These are phyloP conservation scores for Ammopiptanthus mongolicus DNA, from an alignment of 306 rosid species.

Conservation along the genomic window DNA sequence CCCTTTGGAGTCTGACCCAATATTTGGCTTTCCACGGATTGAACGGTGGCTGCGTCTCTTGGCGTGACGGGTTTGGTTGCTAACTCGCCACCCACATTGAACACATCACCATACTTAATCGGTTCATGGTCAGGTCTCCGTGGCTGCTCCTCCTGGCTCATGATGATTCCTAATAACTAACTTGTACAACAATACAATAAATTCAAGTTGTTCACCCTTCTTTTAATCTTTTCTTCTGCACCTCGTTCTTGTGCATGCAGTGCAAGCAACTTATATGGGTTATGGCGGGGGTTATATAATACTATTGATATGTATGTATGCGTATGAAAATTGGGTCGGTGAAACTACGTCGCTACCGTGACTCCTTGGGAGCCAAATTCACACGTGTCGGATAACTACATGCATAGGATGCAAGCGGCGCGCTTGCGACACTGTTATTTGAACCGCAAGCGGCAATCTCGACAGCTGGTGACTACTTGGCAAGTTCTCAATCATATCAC, in stretches of 20 bases:
- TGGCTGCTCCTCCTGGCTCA: conserved; percentile 37
- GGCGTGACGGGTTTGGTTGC: conserved; percentile 37
- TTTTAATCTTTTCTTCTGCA: no score
- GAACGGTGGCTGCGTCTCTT: conserved; percentile 43
- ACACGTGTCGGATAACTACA: background rate
- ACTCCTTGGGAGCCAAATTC: background rate
- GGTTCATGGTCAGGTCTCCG: background rate
- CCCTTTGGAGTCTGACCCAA: conserved; percentile 33
- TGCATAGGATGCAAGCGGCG: background rate
- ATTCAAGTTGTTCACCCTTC: background rate
- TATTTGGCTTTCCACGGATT: conserved; percentile 36
- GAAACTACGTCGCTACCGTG: no score
- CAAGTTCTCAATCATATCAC: background rate
- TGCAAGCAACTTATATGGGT: no score
- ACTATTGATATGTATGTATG: no score
- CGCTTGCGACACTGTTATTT: background rate
- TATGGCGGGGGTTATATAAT: no score
- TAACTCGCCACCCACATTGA: conserved; percentile 50
- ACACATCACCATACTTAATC: conserved; percentile 47
- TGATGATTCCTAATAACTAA: no score
- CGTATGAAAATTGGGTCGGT: no score
- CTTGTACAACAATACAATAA: background rate
- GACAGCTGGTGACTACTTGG: conserved; percentile 2
- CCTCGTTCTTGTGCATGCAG: no score
- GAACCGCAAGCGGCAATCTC: background rate